Percentiles rank a stretch among this genome's conserved stretches.
Conservation (phyloP, 2,329 filamentous ascomycete genomes). For the Hymenoscyphus albidus region DNA sequence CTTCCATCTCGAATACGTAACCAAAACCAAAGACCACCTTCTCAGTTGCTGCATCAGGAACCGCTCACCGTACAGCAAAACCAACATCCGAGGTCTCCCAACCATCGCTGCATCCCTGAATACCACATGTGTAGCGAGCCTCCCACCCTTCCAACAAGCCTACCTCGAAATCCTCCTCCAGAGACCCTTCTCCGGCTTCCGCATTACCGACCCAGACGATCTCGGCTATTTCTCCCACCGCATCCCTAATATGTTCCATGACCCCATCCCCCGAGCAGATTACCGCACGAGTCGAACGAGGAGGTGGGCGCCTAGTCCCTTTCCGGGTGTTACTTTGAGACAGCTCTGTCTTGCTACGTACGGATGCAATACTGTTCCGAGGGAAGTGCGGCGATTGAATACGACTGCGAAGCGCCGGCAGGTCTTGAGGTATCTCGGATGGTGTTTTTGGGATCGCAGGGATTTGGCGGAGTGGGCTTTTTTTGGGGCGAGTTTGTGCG, state of each 20-base stretch:
- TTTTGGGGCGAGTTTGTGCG: conserved; percentile 1
- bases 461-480: conserved; percentile 6
- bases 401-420: neutral
- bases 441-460: conserved; percentile 6
- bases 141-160: neutral
- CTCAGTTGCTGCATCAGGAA: no score
- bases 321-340: conserved; percentile 4
- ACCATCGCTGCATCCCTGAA: neutral
- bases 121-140: no score
- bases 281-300: neutral
- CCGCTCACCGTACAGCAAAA: no score
- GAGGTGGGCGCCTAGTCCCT: conserved; percentile 5
- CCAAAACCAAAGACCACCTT: neutral
- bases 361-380: conserved; percentile 1
- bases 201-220: conserved; percentile 1
- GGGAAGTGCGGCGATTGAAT: neutral
- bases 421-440: conserved; percentile 6
- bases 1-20: neutral
- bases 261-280: neutral
- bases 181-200: conserved; percentile 6
- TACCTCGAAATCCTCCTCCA: conserved; percentile 4
- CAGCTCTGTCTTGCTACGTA: conserved; percentile 3
- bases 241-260: neutral
- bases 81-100: conserved; percentile 3
- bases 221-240: conserved; percentile 1